A percentile compares a stretch with the other conserved stretches of the same genome.
Conservation (phyloP, 169 alveolate species). For the Amoebophrya sp. region DNA sequence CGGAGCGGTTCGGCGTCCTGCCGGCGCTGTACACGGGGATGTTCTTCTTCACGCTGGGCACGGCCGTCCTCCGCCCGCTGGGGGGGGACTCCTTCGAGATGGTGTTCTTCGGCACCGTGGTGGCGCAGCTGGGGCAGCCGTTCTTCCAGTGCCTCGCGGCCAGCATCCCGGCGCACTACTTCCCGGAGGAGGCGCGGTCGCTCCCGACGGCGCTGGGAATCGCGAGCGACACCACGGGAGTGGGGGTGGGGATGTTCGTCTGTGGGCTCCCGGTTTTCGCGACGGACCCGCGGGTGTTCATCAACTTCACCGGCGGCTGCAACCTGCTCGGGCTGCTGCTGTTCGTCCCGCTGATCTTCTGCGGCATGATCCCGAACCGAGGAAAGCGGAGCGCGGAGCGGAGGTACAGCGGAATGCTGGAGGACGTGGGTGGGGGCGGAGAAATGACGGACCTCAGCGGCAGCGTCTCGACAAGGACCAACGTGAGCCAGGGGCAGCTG, state of each 20-base stretch:
- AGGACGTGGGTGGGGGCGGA: background rate
- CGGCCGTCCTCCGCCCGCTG: background rate
- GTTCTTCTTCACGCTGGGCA: background rate
- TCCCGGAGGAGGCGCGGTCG: background rate
- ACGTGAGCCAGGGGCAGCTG: too few relatives aligned
- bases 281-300: background rate
- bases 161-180: background rate
- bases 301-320: background rate
- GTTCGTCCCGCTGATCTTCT: background rate
- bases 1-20: background rate
- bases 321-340: background rate
- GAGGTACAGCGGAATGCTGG: too few relatives aligned
- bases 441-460: background rate
- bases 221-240: background rate
- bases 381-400: background rate
- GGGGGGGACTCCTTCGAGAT: background rate
- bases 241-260: background rate
- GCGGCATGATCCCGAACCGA: background rate
- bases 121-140: background rate
- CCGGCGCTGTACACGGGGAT: background rate
- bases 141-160: constrained; percentile 3
- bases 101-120: background rate
- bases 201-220: background rate
- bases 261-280: background rate
- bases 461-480: too few relatives aligned